Base-by-base conservation (phyloP, 129 eudicot species). In the Lactuca sativa region DNA sequence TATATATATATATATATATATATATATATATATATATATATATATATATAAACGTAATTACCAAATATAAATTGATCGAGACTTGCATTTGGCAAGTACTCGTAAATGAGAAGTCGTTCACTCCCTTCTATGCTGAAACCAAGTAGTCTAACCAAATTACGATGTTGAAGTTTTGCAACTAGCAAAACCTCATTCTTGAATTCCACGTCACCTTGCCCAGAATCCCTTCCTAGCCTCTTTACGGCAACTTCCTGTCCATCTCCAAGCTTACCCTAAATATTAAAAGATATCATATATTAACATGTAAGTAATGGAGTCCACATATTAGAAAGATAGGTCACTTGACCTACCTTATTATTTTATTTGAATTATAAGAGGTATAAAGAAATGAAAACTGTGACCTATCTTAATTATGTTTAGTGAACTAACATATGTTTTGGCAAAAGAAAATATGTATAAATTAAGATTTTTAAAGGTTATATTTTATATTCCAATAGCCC, bases 131-230 rank as follows among this genome's bases (percentile, higher is more conserved):
- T 11, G 15, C 81, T 64, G 15, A 59, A 79, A 4, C 83, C 79
- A 18, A 79, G 71, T 9, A 73, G 71, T 25, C 69, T 68, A 9
- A 73, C 83, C 40, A 79, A 58, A 66, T 73, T 79, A 74, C 71
- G 49, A 37, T 79, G 83, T 14, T 68, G 79, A 67, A 79, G 78
- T 71, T 79, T 79, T 2, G 75, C 75, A 32, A 73, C 53, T 7
- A 79, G 9, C 33, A 49, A 47, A 10, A 73, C 72, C 67, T 73
- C 83, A 60, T 66, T 79, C 54, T 62, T 79, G 54, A 79, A 75
- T 57, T 80, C 74, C 10, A 5, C 12, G 12, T 56, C 74, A 37
- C 77, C 84, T 65, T 75, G 81, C 25, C 56, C 33, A 0, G 78
- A 70, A 49, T 67, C 30, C 32, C 3, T 33, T 5, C 73, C 53